A percentile compares a stretch with the other conserved stretches of the same genome.
Evolutionary conservation across 192 early-diverging fungal genomes (phyloP).

Genomic region (Nowakowskiella sp.): DNA sequence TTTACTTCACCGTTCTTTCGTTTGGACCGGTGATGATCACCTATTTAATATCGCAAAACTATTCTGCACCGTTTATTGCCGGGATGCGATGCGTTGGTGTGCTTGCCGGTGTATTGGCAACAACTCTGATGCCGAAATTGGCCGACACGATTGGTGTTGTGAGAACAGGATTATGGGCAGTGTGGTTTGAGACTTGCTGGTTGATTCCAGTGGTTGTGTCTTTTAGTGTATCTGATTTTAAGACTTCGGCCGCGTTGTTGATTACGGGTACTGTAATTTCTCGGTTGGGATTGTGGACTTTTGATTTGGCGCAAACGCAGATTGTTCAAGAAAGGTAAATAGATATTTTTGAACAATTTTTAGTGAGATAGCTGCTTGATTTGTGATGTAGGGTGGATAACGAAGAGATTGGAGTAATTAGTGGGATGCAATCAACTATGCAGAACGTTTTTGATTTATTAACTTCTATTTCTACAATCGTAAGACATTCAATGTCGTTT

Average conservation of each 20-base stretch:
- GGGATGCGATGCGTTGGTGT: conserved; percentile 23
- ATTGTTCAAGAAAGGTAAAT: conserved; percentile 32
- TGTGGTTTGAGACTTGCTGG: conserved; percentile 24
- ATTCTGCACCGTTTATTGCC: conserved; percentile 23
- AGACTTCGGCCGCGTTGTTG: conserved; percentile 9
- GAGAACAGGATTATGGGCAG: conserved; percentile 23
- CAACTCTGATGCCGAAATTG: conserved; percentile 19
- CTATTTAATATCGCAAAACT: conserved; percentile 24
- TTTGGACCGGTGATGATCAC: conserved; percentile 32
- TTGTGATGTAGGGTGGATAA: conserved; percentile 9
- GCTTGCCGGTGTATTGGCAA: conserved; percentile 25
- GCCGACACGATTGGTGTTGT: conserved; percentile 24
- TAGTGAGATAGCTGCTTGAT: neutral
- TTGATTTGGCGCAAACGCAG: conserved; percentile 39
- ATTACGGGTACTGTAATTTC: conserved; percentile 25
- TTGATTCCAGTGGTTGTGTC: conserved; percentile 14
- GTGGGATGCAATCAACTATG: conserved; percentile 26
- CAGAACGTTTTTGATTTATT: conserved; percentile 38
- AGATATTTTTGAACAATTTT: neutral
- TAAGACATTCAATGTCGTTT: conserved; percentile 12
- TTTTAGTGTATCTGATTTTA: conserved; percentile 4
- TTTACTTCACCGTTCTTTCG: conserved; percentile 38
- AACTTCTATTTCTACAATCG: conserved; percentile 28
- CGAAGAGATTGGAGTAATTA: conserved; percentile 19
- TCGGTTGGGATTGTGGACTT: conserved; percentile 36